phyloP scores from a whole-genome alignment of 2,329 filamentous ascomycete species.

The Colletotrichum brevisporum region DNA sequence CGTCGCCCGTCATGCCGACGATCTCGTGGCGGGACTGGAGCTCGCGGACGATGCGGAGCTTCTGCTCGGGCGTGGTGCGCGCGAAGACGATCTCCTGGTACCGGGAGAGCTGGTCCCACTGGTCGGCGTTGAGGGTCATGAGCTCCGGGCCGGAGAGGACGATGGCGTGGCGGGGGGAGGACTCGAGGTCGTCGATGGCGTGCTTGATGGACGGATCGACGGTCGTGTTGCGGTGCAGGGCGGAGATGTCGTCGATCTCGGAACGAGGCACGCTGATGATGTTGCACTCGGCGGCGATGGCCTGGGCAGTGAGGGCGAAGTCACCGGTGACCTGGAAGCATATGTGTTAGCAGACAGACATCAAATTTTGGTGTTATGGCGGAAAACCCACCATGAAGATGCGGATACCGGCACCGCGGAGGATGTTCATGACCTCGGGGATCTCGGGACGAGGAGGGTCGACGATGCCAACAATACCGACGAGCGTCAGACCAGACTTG shows the following conservation, averaged over 20 bases:
- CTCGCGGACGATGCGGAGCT: slow-evolving; percentile 83
- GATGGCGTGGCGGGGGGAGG: slow-evolving; percentile 62
- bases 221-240: slow-evolving; percentile 59
- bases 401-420: slow-evolving; percentile 79
- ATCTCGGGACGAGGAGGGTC: slow-evolving; percentile 84
- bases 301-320: slow-evolving; percentile 80
- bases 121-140: slow-evolving; percentile 73
- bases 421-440: slow-evolving; percentile 73
- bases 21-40: slow-evolving; percentile 76
- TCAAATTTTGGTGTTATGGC: not conserved
- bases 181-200: slow-evolving; percentile 35
- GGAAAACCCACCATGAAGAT: slow-evolving; percentile 76
- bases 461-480: slow-evolving; percentile 83
- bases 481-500: slow-evolving; percentile 73
- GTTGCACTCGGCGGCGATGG: slow-evolving; percentile 80
- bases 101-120: slow-evolving; percentile 76
- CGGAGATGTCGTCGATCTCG: slow-evolving; percentile 66
- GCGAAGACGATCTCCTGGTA: slow-evolving; percentile 85
- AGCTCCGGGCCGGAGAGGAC: slow-evolving; percentile 77
- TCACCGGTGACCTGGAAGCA: slow-evolving; percentile 76
- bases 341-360: too few relatives aligned
- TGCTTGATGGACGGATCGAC: slow-evolving; percentile 41
- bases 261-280: slow-evolving; percentile 71
- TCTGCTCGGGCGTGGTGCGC: slow-evolving; percentile 83
- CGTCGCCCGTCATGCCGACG: slow-evolving; percentile 88